Percentiles rank a stretch among this genome's conserved stretches.
These are phyloP conservation scores for Pharnaceum exiguum DNA, from an alignment of 148 eudicot species.

Conservation along the genomic window DNA sequence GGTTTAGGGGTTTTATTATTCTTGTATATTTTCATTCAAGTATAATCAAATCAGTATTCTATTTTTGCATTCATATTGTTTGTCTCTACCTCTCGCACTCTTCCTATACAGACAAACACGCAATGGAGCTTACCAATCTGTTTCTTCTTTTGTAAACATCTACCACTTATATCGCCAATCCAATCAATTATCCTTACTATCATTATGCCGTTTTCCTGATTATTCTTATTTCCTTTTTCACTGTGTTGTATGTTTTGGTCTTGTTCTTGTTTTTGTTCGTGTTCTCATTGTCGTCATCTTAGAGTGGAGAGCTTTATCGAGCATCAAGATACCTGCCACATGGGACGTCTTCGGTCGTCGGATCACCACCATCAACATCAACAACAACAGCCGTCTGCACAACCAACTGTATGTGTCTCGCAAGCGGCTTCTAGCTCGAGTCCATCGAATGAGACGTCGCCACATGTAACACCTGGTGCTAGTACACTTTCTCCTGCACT, in stretches of 20 bases:
- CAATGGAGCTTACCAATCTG: constrained; percentile 17
- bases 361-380: constrained; percentile 16
- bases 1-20: constrained; percentile 15
- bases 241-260: constrained; percentile 11
- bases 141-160: constrained; percentile 22
- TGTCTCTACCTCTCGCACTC: constrained; percentile 18
- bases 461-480: constrained; percentile 9
- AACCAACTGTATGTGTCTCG: constrained; percentile 33
- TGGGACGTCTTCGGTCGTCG: constrained; percentile 46
- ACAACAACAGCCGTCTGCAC: constrained; percentile 14
- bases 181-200: not conserved
- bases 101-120: constrained; percentile 19
- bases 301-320: constrained; percentile 98
- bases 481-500: too few relatives aligned
- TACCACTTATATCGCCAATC: constrained; percentile 13
- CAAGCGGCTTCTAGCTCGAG: constrained; percentile 54
- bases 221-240: constrained; percentile 4
- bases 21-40: constrained; percentile 7
- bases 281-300: constrained; percentile 5
- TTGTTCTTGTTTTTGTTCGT: not conserved
- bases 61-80: not conserved
- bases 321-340: constrained; percentile 87
- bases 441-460: constrained; percentile 51
- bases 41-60: constrained; percentile 8
- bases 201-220: too few relatives aligned